Base-by-base conservation (phyloP, 257 asterid species). In the Primulina eburnea region DNA sequence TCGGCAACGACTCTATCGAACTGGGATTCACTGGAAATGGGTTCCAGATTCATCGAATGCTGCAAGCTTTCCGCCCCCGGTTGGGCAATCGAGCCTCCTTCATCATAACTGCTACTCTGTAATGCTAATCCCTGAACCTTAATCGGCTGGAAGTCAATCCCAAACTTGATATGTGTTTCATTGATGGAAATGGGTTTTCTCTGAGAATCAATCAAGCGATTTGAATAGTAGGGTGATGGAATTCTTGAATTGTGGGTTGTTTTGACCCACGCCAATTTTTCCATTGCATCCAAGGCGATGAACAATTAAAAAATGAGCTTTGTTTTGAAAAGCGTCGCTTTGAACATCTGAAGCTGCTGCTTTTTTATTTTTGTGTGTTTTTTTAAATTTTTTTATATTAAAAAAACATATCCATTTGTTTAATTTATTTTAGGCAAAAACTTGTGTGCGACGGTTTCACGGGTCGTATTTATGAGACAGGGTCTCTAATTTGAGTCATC, bases 1-100 rank as follows among this genome's bases (percentile, higher is more conserved):
- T 84, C 89, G 47, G 83, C 82, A 47, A 89, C 18, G 77, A 89
- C 83, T 70, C 76, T 85, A 82, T 91, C 87, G 82, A 90, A 93
- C 53, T 89, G 89, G 66, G 84, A 37, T 75, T 90, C 97, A 66
- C 77, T 77, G 30, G 82, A 81, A 84, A 93, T 78, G 12, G 85
- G 89, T 65, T 71, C 80, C 60, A 90, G 73, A 40, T 82, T 88
- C 70, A 87, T 62, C 5, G 89, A 84, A 63, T 85, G 71, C 58
- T 90, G 98, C 71, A 65, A 67, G 72, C 76, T 72, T 30, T 84
- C 90, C 50, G 72, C 60, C 66, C 75, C 82, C 65, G 20, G 81
- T 33, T 75, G 82, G 35, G 79, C 14, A 76, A 80, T 65, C 47
- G 88, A 69, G 71, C 85, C 87, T 70, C 75, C 77, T 72, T 79